A percentile compares a stretch with the other conserved stretches of the same genome.
Conservation (phyloP, 257 asterid species). For the Lavandula angustifolia region DNA sequence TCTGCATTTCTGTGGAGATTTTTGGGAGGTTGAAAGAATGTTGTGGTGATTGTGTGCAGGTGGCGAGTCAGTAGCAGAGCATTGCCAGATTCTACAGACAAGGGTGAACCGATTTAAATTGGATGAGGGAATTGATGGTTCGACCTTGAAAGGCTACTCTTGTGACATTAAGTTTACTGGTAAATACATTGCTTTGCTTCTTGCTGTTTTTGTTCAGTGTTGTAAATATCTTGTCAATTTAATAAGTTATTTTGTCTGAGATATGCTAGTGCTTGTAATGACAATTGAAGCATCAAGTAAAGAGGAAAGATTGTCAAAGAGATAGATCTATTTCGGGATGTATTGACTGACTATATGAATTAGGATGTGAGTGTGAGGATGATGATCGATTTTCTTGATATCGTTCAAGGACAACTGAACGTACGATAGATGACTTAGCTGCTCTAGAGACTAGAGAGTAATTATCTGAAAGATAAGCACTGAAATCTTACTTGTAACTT, state of each 20-base stretch:
- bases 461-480: too few species aligned
- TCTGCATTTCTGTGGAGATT: neutral
- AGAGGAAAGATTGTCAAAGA: neutral
- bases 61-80: conserved; percentile 85
- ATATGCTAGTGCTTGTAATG: conserved; percentile 1
- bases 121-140: conserved; percentile 50
- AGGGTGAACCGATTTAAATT: conserved; percentile 84
- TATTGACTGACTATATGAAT: neutral
- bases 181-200: conserved; percentile 35
- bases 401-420: neutral
- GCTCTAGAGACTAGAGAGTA: neutral
- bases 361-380: conserved; percentile 7
- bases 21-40: conserved; percentile 18
- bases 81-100: conserved; percentile 96
- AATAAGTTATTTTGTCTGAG: neutral
- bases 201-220: conserved; percentile 19
- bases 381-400: neutral
- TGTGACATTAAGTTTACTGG: conserved; percentile 87
- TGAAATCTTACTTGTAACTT: neutral
- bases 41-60: conserved; percentile 50
- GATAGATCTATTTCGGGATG: neutral
- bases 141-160: conserved; percentile 68
- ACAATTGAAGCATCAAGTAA: neutral
- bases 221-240: neutral
- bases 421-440: neutral